A percentile compares a stretch with the other conserved stretches of the same genome.
phyloP scores from a whole-genome alignment of 2,329 filamentous ascomycete genomes.

The Sarocladiaceae sp. region DNA sequence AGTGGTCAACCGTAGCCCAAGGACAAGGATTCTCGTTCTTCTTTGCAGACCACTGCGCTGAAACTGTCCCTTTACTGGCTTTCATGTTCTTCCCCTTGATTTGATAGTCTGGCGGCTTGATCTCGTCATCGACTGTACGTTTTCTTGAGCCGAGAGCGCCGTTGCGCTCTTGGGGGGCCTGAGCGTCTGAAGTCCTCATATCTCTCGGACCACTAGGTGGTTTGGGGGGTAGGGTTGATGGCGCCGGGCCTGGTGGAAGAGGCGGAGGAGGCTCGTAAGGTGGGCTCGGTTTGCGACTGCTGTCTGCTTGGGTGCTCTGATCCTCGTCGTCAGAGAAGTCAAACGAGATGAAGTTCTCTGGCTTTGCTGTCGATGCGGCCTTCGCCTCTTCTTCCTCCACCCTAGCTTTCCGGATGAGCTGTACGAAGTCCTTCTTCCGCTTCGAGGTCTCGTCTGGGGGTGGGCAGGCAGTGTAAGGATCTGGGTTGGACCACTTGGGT shows the following conservation, averaged over 20 bases:
- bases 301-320: constrained; percentile 16
- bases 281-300: constrained; percentile 11
- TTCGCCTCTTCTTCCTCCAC: constrained; percentile 48
- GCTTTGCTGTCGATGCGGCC: constrained; percentile 46
- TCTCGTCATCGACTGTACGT: constrained; percentile 64
- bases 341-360: constrained; percentile 87
- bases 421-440: constrained; percentile 82
- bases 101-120: constrained; percentile 50
- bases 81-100: constrained; percentile 46
- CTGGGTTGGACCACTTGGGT: constrained; percentile 92
- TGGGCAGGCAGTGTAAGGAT: constrained; percentile 84
- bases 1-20: constrained; percentile 56
- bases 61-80: constrained; percentile 41
- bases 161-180: constrained; percentile 22
- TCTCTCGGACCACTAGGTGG: constrained; percentile 16
- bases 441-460: constrained; percentile 65
- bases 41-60: constrained; percentile 45
- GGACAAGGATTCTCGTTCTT: constrained; percentile 44
- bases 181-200: constrained; percentile 15
- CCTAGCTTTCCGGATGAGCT: constrained; percentile 85
- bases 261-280: constrained; percentile 16
- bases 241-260: constrained; percentile 16
- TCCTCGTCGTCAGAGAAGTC: constrained; percentile 57
- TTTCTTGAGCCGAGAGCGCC: constrained; percentile 61
- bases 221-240: constrained; percentile 15